Evolutionary conservation across 1,284 basidiomycete genomes (phyloP), one percentile per base, ranked within the genome.

Genomic region (Microbotryomycetes sp.): DNA sequence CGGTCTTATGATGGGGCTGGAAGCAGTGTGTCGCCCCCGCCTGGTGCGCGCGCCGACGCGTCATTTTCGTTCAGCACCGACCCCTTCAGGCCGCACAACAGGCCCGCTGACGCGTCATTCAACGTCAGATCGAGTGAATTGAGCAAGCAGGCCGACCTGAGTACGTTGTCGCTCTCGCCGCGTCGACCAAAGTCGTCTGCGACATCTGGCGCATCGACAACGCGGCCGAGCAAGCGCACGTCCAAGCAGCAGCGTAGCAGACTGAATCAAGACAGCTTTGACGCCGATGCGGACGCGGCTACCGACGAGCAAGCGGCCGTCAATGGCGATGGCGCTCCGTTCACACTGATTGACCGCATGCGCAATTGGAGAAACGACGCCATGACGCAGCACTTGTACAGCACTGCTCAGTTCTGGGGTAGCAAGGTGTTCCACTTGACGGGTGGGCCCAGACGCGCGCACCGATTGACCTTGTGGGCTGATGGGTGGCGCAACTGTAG

Each of bases 371-470:
- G 96, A 54, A 91, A 97, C 73, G 96, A 98, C 77, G 94, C 96
- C 45, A 83, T 97, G 71, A 91, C 93, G 83, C 94, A 97, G 75
- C 94, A 98, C 78, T 78, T 98, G 29, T 97, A 97, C 76, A 90
- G 93, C 67, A 97, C 94, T 0, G 96, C 96, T 15, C 87, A 89
- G 9, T 97, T 97, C 74, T 98, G 96, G 96, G 96, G 93, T 3
- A 89, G 94, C 78, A 97, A 98, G 76, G 84, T 97, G 49, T 79
- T 97, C 41, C 88, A 84, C 59, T 91, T 92, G 85, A 97, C 94
- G 47, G 87, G 92, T 94, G 73, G 75, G 89, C 82, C n/a, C 56
- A 29, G 9, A n/a, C n/a, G 46, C 18, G 6, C 6, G 15, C 29
- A 16, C 5, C 5, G 15, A 27, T 45, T 52, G 21, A 56, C 24